Percentiles rank a stretch among this genome's conserved stretches.
Conservation (phyloP, 2,329 filamentous ascomycete genomes). For the Dryadomyces quercus-mongolicae region DNA sequence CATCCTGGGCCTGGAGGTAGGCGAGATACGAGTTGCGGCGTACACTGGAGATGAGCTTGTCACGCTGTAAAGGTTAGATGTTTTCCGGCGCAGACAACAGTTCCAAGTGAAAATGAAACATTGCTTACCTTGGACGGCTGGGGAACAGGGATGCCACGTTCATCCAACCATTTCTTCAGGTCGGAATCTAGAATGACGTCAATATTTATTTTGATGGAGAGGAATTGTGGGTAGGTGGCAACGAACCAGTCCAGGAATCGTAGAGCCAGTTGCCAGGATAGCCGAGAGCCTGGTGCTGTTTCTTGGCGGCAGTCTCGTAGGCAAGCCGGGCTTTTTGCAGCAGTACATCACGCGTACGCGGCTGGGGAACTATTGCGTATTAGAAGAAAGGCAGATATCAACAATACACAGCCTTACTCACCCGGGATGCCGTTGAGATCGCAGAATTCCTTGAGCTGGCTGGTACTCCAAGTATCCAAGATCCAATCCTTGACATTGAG, state of each 20-base stretch:
- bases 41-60: constrained; percentile 78
- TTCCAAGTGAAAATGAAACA: neutral
- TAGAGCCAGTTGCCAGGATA: constrained; percentile 97
- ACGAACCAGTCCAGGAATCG: constrained; percentile 57
- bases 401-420: constrained; percentile 20
- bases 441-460: constrained; percentile 83
- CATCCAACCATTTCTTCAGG: constrained; percentile 86
- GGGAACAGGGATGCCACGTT: constrained; percentile 72
- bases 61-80: constrained; percentile 37
- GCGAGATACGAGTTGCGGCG: constrained; percentile 83
- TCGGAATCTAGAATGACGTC: constrained; percentile 53
- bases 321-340: constrained; percentile 66
- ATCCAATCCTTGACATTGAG: constrained; percentile 76
- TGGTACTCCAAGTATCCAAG: constrained; percentile 90
- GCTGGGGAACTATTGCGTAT: constrained; percentile 53
- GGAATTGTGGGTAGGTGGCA: too few species aligned
- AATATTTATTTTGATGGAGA: neutral
- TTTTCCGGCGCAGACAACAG: neutral
- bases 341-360: constrained; percentile 71
- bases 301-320: constrained; percentile 68
- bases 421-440: constrained; percentile 75
- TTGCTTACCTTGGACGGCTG: constrained; percentile 53
- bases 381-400: too few species aligned
- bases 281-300: constrained; percentile 59
- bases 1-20: constrained; percentile 52